Evolutionary conservation across 2,329 filamentous ascomycete species (phyloP).

Genomic region (Ophiocordyceps polyrhachis-furcata): DNA sequence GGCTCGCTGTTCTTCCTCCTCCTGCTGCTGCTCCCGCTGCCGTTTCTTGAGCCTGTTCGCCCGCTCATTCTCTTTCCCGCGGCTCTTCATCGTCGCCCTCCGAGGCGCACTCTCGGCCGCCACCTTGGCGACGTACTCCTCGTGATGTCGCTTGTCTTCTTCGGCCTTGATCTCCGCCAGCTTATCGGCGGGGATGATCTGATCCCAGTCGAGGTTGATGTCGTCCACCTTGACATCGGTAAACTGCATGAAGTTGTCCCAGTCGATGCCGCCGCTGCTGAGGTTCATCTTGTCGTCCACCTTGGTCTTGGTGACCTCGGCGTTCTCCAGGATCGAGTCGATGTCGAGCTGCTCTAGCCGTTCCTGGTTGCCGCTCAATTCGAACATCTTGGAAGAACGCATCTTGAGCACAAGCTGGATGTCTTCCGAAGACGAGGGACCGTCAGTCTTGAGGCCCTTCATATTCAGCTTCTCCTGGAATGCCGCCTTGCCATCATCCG

Average conservation of each 20-base stretch:
- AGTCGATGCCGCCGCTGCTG: constrained; percentile 65
- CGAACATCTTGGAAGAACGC: constrained; percentile 98
- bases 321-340: constrained; percentile 89
- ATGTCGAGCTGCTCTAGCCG: constrained; percentile 95
- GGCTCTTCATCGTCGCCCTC: constrained; percentile 43
- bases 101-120: constrained; percentile 75
- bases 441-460: constrained; percentile 53
- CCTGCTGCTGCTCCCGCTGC: constrained; percentile 44
- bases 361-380: constrained; percentile 90
- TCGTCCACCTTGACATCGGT: constrained; percentile 92
- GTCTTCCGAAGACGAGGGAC: constrained; percentile 80
- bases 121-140: constrained; percentile 63
- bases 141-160: constrained; percentile 68
- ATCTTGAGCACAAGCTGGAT: constrained; percentile 94
- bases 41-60: constrained; percentile 50
- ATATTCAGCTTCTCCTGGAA: constrained; percentile 58
- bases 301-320: constrained; percentile 92
- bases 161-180: constrained; percentile 78
- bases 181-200: constrained; percentile 91
- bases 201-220: constrained; percentile 73
- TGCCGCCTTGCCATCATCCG: constrained; percentile 80
- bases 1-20: constrained; percentile 55
- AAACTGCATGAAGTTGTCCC: constrained; percentile 94
- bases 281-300: constrained; percentile 82
- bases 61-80: constrained; percentile 39